A percentile compares a stretch with the other conserved stretches of the same genome.
These are phyloP conservation scores for Spinacia oleracea DNA, from an alignment of 179 eudicot species.

Conservation along the genomic window DNA sequence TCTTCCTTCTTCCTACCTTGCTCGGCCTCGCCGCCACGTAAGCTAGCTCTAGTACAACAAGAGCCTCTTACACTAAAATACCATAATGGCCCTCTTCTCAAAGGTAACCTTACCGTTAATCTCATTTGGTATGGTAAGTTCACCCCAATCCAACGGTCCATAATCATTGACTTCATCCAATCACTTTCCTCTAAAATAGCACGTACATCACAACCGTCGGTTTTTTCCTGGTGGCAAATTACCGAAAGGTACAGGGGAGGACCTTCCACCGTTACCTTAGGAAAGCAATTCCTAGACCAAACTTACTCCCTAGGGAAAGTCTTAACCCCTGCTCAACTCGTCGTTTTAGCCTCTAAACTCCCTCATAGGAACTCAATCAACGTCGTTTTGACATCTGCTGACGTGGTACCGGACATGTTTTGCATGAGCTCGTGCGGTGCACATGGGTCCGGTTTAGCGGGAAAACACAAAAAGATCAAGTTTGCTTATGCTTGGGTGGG, in stretches of 20 bases:
- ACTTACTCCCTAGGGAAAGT: constrained; percentile 32
- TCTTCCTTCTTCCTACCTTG: neutral
- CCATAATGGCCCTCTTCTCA: constrained; percentile 72
- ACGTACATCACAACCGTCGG: constrained; percentile 31
- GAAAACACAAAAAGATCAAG: constrained; percentile 23
- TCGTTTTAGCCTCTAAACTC: constrained; percentile 23
- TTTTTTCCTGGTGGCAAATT: constrained; percentile 42
- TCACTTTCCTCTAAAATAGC: constrained; percentile 20
- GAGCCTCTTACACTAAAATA: constrained; percentile 34
- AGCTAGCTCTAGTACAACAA: constrained; percentile 26
- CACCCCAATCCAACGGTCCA: constrained; percentile 59
- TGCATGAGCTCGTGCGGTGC: constrained; percentile 44
- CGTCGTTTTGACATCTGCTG: constrained; percentile 39
- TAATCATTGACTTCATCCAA: constrained; percentile 55
- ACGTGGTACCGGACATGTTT: constrained; percentile 29
- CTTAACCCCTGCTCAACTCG: constrained; percentile 24
- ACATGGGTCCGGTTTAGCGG: constrained; percentile 28
- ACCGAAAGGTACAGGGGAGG: constrained; percentile 25
- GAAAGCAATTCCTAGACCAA: constrained; percentile 29
- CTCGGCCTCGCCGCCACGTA: constrained; percentile 26
- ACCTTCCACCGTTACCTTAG: constrained; percentile 27
- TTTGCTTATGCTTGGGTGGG: constrained; percentile 46
- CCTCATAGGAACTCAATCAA: constrained; percentile 29
- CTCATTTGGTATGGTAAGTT: constrained; percentile 79
- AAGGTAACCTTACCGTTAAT: constrained; percentile 56